These are phyloP conservation scores for Vitis hybrid DNA, from an alignment of 177 flowering plant species.

Conservation along the genomic window DNA sequence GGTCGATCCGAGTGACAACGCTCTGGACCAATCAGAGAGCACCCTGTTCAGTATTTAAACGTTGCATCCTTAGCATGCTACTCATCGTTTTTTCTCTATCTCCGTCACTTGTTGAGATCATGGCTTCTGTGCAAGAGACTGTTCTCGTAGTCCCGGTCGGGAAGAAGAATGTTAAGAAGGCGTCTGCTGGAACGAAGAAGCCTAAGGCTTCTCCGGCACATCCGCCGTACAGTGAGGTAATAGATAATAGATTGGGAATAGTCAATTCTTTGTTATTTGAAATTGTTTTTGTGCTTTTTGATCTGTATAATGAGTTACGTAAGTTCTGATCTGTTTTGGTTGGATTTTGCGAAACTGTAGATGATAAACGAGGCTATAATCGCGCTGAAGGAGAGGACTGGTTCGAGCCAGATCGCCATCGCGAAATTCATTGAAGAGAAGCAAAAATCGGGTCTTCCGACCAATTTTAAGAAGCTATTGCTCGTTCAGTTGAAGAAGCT, in stretches of 20 bases:
- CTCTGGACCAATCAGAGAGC: constrained; percentile 8
- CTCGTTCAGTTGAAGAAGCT: constrained; percentile 57
- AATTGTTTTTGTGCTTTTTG: background rate
- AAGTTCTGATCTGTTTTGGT: background rate
- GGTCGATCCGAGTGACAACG: background rate
- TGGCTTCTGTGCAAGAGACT: background rate
- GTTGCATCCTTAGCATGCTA: background rate
- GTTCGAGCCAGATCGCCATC: constrained; percentile 79
- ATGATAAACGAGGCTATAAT: constrained; percentile 67
- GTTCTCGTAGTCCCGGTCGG: constrained; percentile 9
- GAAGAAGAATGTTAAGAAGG: constrained; percentile 25
- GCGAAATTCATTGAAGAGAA: constrained; percentile 67
- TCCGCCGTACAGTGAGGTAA: constrained; percentile 68
- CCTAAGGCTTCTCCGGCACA: constrained; percentile 34
- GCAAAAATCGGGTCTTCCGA: constrained; percentile 45
- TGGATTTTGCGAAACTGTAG: constrained; percentile 26
- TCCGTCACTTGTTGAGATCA: background rate
- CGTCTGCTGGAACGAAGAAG: constrained; percentile 30
- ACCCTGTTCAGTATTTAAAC: background rate
- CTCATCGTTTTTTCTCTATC: background rate
- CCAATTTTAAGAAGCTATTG: constrained; percentile 60
- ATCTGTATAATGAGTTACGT: background rate
- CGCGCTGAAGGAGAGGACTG: constrained; percentile 68
- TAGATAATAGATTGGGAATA: too few relatives aligned
- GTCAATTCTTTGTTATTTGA: background rate